These are phyloP conservation scores for Pseudogymnoascus sp. DNA, from an alignment of 2,329 filamentous ascomycete species.

Conservation along the genomic window DNA sequence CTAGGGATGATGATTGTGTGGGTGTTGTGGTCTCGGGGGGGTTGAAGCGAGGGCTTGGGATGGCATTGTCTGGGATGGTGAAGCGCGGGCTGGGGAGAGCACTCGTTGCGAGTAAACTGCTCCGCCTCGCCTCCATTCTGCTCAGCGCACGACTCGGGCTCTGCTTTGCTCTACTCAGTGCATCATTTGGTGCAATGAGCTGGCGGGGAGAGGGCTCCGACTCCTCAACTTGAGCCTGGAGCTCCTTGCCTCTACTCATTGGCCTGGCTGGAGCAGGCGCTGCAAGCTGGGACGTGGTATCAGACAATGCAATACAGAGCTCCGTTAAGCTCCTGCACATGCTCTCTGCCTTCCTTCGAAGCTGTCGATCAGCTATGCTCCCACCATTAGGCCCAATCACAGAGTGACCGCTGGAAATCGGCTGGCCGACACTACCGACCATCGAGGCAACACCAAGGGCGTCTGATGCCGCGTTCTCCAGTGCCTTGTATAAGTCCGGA, in stretches of 20 bases:
- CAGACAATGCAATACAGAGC: constrained; percentile 74
- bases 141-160: constrained; percentile 21
- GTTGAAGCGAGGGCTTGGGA: constrained; percentile 25
- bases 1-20: constrained; percentile 42
- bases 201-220: not conserved
- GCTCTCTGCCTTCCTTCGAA: constrained; percentile 83
- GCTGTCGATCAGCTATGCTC: constrained; percentile 58
- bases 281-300: constrained; percentile 26
- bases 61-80: constrained; percentile 23
- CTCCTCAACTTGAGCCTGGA: not conserved
- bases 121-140: constrained; percentile 26
- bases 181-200: not conserved
- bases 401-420: constrained; percentile 49
- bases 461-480: constrained; percentile 76
- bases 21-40: constrained; percentile 27
- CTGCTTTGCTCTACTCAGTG: constrained; percentile 4
- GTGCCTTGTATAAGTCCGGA: constrained; percentile 63
- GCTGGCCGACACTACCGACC: constrained; percentile 64
- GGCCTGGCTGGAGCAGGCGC: constrained; percentile 13
- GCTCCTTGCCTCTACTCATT: constrained; percentile 12
- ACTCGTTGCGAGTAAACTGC: constrained; percentile 25
- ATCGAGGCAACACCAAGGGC: constrained; percentile 70
- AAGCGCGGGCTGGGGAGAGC: constrained; percentile 25
- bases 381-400: constrained; percentile 36
- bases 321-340: constrained; percentile 91